Evolutionary conservation across 306 rosid species (phyloP), one percentile per base, ranked within the genome.

Genomic region (Begonia loranthoides): DNA sequence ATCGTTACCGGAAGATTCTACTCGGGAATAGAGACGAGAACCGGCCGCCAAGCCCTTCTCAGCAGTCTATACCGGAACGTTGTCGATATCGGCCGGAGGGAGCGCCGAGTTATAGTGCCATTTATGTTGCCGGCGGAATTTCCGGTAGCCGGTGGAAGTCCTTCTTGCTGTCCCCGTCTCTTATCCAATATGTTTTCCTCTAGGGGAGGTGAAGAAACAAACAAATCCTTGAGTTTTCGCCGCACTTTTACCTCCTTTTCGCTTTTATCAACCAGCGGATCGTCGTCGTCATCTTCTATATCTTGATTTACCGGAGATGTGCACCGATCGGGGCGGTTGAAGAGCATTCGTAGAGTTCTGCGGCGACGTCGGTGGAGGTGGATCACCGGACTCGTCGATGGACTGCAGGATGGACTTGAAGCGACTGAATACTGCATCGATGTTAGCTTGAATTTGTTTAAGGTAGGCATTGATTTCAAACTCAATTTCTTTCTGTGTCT

Each of bases 11-110:
- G 48, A 1, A 22, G 12, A 36, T 41, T 17, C 65, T 66, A 79
- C 80, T 87, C 96, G 5, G 96, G 96, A 55, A 88, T 88, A n/a
- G 86, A 52, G 56, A 81, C 77, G 16, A 88, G 80, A 48, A 81
- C 73, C n/a, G 94, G 96, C 16, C 96, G 88, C 93, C 96, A 84
- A 56, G 81, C 76, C 66, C 93, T 68, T 70, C 84, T 71, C 13
- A 88, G 88, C 36, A 88, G 66, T 64, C 94, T 63, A 63, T 77
- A 74, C 36, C 93, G 80, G 43, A 86, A 78, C 58, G 80, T 73
- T 41, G 84, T 77, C 9, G 94, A 55, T 1, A 73, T 49, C 12
- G 90, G 94, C 6, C 96, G 75, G 52, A 80, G 76, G 3, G 79
- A 50, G 41, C 75, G 78, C 12, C 54, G 81, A 41, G 12, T 60